phyloP scores from a whole-genome alignment of 345 rosid species.

The Ailanthus altissimus region DNA sequence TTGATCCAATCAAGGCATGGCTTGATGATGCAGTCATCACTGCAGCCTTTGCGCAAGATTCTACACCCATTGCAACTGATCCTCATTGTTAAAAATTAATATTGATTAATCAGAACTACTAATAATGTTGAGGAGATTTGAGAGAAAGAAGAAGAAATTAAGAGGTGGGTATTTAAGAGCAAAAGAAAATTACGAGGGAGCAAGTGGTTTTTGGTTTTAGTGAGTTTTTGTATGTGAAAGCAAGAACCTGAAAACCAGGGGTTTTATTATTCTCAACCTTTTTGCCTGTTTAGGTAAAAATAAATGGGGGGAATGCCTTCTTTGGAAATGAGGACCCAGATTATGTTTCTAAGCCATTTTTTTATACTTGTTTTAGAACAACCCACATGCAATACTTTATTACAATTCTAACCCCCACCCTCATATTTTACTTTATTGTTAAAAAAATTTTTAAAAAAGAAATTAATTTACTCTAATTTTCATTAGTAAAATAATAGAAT shows the following conservation, averaged over 20 bases:
- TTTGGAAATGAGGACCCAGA: constrained; percentile 18
- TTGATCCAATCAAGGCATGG: constrained; percentile 76
- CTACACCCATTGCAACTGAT: constrained; percentile 80
- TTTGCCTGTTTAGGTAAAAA: constrained; percentile 23
- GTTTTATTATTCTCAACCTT: constrained; percentile 8
- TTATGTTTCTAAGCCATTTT: not conserved
- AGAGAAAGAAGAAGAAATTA: not conserved
- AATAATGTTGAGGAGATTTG: no score
- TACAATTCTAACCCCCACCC: constrained; percentile 23
- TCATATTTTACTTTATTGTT: no score
- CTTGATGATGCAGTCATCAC: constrained; percentile 57
- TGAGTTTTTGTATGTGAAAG: not conserved
- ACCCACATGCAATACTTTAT: constrained; percentile 42
- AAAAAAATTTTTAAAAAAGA: no score
- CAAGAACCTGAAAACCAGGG: constrained; percentile 31
- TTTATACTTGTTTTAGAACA: not conserved
- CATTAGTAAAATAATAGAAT: no score
- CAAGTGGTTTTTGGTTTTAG: constrained; percentile 29
- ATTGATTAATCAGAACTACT: no score
- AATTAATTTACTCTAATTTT: no score
- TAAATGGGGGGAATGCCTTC: constrained; percentile 14
- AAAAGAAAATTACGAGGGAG: not conserved
- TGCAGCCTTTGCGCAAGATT: constrained; percentile 70
- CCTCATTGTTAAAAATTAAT: constrained; percentile 27
- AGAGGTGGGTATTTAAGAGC: constrained; percentile 8